Conservation (phyloP, 2,329 filamentous ascomycete genomes). For the Penicillium concentricum region DNA sequence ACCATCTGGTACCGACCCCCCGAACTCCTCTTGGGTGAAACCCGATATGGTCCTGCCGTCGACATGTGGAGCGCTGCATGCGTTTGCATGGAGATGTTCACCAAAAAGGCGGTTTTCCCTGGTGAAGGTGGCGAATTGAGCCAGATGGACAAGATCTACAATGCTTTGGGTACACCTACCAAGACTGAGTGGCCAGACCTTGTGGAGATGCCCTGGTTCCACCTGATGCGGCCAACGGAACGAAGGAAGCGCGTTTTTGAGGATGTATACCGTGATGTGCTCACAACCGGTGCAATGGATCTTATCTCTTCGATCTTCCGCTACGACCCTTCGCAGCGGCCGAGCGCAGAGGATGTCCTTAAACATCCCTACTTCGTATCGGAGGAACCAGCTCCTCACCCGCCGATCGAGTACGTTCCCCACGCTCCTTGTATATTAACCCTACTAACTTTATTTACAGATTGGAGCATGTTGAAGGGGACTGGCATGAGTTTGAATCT, state of each 20-base stretch:
- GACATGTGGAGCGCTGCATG: conserved; percentile 98
- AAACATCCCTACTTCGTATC: conserved; percentile 82
- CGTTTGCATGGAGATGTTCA: conserved; percentile 96
- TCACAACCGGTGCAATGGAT: conserved; percentile 79
- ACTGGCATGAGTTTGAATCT: conserved; percentile 99
- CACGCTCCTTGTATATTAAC: not conserved
- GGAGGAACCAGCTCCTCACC: conserved; percentile 74
- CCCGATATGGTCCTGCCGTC: conserved; percentile 82
- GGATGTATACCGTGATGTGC: conserved; percentile 73
- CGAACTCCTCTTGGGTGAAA: conserved; percentile 86
- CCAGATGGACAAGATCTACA: conserved; percentile 96
- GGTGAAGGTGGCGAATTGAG: conserved; percentile 94
- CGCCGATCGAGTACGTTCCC: conserved; percentile 73
- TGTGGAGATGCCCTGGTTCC: conserved; percentile 95
- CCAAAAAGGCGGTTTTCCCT: conserved; percentile 87
- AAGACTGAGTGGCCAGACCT: conserved; percentile 82
- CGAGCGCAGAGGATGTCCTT: conserved; percentile 79
- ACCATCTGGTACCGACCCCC: conserved; percentile 97
- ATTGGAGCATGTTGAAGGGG: conserved; percentile 77
- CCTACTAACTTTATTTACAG: conserved; percentile 42
- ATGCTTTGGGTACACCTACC: conserved; percentile 83
- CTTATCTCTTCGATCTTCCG: conserved; percentile 80
- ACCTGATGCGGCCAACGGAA: conserved; percentile 77
- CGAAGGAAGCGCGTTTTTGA: conserved; percentile 73
- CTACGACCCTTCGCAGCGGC: conserved; percentile 82